These are phyloP conservation scores for Fusarium solani-melongenae DNA, from an alignment of 2,329 filamentous ascomycete species.

Conservation along the genomic window DNA sequence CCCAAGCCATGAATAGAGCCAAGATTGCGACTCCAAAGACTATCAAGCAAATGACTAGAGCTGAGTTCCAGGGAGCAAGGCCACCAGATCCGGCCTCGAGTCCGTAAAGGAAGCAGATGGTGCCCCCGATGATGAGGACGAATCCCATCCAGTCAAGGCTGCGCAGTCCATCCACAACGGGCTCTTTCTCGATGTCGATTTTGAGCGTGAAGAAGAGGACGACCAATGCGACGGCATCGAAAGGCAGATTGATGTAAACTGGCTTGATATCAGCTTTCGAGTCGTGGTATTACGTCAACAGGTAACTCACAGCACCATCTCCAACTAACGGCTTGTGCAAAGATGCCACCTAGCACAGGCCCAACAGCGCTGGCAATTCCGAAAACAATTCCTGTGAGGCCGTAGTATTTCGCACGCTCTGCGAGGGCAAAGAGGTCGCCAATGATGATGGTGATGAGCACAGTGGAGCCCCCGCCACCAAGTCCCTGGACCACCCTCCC, in stretches of 20 bases:
- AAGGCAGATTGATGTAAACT: slow-evolving; percentile 70
- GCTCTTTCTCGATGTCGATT: slow-evolving; percentile 74
- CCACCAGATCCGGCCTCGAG: slow-evolving; percentile 82
- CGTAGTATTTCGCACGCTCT: slow-evolving; percentile 62
- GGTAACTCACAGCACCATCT: slow-evolving; percentile 66
- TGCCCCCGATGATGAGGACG: slow-evolving; percentile 76
- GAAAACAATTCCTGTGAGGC: slow-evolving; percentile 65
- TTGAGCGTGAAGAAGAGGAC: slow-evolving; percentile 71
- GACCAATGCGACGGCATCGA: slow-evolving; percentile 56
- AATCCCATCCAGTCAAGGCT: slow-evolving; percentile 70
- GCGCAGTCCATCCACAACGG: slow-evolving; percentile 68
- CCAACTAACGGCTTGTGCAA: slow-evolving; percentile 71
- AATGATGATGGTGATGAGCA: slow-evolving; percentile 49
- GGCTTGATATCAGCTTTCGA: background rate
- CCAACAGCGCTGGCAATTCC: slow-evolving; percentile 73
- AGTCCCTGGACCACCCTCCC: slow-evolving; percentile 47
- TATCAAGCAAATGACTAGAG: slow-evolving; percentile 80
- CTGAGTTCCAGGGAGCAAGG: slow-evolving; percentile 76
- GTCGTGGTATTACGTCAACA: background rate
- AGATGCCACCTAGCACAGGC: slow-evolving; percentile 73
- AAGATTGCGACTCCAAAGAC: slow-evolving; percentile 75
- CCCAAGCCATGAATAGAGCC: slow-evolving; percentile 75
- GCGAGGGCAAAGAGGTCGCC: slow-evolving; percentile 64
- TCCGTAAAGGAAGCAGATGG: slow-evolving; percentile 86
- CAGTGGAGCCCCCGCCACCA: slow-evolving; percentile 35